Evolutionary conservation across 2,329 filamentous ascomycete genomes (phyloP).

Genomic region (Penicillium sp.): DNA sequence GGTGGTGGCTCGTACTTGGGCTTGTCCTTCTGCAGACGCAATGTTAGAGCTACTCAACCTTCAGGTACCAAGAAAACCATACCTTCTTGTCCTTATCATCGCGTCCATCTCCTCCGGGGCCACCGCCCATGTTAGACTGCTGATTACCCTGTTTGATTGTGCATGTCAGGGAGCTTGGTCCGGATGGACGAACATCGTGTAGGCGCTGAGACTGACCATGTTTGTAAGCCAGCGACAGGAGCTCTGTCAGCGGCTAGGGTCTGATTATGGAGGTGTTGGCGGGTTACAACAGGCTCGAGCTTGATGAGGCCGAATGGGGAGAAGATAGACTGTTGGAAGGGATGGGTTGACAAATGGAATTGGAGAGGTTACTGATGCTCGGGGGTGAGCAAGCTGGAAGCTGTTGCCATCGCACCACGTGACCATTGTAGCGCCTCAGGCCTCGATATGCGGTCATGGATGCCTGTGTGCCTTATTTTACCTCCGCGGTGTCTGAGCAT

Average conservation of each 20-base stretch:
- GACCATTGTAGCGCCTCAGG: conserved; percentile 17
- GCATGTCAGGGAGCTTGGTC: conserved; percentile 26
- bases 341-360: conserved; percentile 19
- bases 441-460: conserved; percentile 14
- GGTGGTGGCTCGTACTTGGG: conserved; percentile 99
- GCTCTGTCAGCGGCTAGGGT: conserved; percentile 16
- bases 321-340: conserved; percentile 12
- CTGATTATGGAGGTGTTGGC: not conserved
- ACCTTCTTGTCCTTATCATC: conserved; percentile 96
- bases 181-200: conserved; percentile 7
- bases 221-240: conserved; percentile 29
- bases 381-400: conserved; percentile 27
- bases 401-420: conserved; percentile 27
- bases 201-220: conserved; percentile 36
- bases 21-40: conserved; percentile 83
- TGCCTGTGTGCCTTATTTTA: conserved; percentile 21
- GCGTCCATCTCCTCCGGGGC: conserved; percentile 71
- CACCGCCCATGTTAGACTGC: conserved; percentile 80
- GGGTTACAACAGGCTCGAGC: not conserved
- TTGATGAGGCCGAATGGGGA: conserved; percentile 1
- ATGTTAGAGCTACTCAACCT: conserved; percentile 16
- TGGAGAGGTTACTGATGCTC: conserved; percentile 19
- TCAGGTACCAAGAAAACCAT: conserved; percentile 3
- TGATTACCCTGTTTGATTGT: conserved; percentile 48
- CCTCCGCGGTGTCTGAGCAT: not conserved